Evolutionary conservation across 331 rosid species (phyloP).

Genomic region (Acacia pycnantha): DNA sequence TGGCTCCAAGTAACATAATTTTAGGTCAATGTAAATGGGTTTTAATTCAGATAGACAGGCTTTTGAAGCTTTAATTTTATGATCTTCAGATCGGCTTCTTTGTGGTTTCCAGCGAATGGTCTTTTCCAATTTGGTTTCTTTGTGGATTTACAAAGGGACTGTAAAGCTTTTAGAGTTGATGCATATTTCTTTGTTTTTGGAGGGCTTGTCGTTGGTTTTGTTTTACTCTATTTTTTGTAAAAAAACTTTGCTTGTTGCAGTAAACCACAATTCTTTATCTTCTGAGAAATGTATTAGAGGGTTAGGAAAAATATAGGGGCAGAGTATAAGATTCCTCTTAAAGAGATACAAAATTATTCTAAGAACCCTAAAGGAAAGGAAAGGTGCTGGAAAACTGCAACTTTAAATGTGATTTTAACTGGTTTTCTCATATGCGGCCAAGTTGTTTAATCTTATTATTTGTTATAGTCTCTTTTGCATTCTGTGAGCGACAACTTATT

Average conservation of each 20-base stretch:
- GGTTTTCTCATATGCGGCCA: not conserved
- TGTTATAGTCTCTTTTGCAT: slow-evolving; percentile 14
- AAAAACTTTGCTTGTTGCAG: not conserved
- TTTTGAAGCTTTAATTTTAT: not conserved
- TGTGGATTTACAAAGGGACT: not conserved
- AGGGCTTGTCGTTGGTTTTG: not conserved
- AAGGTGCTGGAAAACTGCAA: slow-evolving; percentile 5
- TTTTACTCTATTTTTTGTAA: not conserved
- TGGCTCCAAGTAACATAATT: not conserved
- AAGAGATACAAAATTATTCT: not conserved
- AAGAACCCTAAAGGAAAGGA: not conserved
- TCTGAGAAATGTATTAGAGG: not conserved
- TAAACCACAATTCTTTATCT: not conserved
- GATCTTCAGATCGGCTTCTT: not conserved
- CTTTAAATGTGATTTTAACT: not conserved
- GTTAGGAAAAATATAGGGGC: not conserved
- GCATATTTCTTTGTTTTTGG: not conserved
- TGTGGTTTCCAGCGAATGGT: not conserved
- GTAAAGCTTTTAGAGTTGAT: not conserved
- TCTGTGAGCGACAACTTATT: slow-evolving; percentile 23
- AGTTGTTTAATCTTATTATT: not conserved
- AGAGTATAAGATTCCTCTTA: not conserved
- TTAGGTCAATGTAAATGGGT: not conserved
- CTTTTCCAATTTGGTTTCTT: not conserved
- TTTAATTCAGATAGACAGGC: not conserved